A percentile compares a stretch with the other conserved stretches of the same genome.
phyloP scores from a whole-genome alignment of 108 stramenopile genomes.

The Cylindrotheca fusiformis region DNA sequence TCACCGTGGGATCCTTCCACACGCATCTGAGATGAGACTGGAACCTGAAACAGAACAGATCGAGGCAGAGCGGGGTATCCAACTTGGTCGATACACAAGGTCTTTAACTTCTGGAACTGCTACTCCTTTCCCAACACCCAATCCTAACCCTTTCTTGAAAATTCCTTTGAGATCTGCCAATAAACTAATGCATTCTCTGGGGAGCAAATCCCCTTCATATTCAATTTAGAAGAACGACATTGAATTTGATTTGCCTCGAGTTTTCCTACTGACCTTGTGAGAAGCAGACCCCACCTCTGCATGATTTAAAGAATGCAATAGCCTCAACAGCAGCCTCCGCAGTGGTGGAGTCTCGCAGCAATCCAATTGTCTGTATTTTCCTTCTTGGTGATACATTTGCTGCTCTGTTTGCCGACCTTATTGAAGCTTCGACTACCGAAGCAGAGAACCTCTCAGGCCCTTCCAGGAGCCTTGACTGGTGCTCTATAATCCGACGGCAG shows the following conservation, averaged over 20 bases:
- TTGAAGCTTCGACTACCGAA: constrained; percentile 32
- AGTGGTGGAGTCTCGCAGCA: constrained; percentile 27
- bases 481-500: constrained; percentile 59
- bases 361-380: constrained; percentile 24
- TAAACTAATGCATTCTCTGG: constrained; percentile 45
- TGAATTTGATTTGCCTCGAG: too few species aligned
- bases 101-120: constrained; percentile 48
- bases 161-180: constrained; percentile 49
- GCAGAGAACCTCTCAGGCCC: constrained; percentile 44
- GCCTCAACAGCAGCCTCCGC: constrained; percentile 26
- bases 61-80: constrained; percentile 66
- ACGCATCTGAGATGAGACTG: constrained; percentile 61
- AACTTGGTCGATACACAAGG: constrained; percentile 54
- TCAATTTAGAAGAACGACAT: too few species aligned
- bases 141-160: constrained; percentile 28
- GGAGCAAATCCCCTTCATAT: constrained; percentile 67
- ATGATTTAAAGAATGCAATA: constrained; percentile 30
- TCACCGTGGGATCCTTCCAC: constrained; percentile 65
- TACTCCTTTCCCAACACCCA: constrained; percentile 13
- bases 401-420: constrained; percentile 32
- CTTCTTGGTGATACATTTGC: constrained; percentile 31
- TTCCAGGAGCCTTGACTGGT: constrained; percentile 47
- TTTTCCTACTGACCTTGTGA: too few species aligned
- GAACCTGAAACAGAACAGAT: constrained; percentile 63
- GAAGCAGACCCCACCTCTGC: constrained; percentile 45